Conservation (phyloP, 1,284 basidiomycete genomes). For the Leccinum laetum region DNA sequence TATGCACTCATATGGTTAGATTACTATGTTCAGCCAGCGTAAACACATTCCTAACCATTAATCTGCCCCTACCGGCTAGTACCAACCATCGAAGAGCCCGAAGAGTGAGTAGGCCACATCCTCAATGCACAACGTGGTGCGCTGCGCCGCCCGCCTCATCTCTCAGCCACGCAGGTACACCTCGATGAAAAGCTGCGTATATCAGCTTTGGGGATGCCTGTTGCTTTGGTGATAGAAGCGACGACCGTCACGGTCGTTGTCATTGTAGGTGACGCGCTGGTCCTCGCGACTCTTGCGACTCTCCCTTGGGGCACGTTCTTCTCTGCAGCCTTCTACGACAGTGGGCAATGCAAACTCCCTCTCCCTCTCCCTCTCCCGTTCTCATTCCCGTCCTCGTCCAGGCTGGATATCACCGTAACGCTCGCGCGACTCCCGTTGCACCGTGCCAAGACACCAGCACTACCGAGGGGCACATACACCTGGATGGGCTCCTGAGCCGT, state of each 20-base stretch:
- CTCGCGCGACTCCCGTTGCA: slow-evolving; percentile 8
- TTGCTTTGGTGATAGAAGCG: slow-evolving; percentile 15
- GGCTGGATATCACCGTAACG: slow-evolving; percentile 15
- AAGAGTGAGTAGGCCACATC: slow-evolving; percentile 28
- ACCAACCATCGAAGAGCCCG: slow-evolving; percentile 17
- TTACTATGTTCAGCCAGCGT: no score
- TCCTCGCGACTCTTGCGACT: slow-evolving; percentile 2
- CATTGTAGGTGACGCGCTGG: slow-evolving; percentile 21
- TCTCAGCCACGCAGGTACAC: slow-evolving; percentile 23
- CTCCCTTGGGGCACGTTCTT: not conserved
- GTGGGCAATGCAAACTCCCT: no score
- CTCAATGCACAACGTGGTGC: slow-evolving; percentile 18
- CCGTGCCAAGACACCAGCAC: no score
- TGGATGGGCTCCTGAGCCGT: no score
- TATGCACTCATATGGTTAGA: no score
- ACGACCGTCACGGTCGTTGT: slow-evolving; percentile 20
- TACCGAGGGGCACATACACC: no score
- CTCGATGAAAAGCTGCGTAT: slow-evolving; percentile 20
- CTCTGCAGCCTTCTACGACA: no score
- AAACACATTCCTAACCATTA: not conserved
- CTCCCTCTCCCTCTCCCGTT: slow-evolving; percentile 1
- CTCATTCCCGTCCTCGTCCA: slow-evolving; percentile 2
- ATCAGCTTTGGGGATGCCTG: slow-evolving; percentile 24
- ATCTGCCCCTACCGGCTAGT: not conserved
- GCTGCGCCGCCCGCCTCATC: slow-evolving; percentile 27